A percentile compares a stretch with the other conserved stretches of the same genome.
phyloP scores from a whole-genome alignment of 2,329 filamentous ascomycete genomes.

The Colletotrichum sansevieriae region DNA sequence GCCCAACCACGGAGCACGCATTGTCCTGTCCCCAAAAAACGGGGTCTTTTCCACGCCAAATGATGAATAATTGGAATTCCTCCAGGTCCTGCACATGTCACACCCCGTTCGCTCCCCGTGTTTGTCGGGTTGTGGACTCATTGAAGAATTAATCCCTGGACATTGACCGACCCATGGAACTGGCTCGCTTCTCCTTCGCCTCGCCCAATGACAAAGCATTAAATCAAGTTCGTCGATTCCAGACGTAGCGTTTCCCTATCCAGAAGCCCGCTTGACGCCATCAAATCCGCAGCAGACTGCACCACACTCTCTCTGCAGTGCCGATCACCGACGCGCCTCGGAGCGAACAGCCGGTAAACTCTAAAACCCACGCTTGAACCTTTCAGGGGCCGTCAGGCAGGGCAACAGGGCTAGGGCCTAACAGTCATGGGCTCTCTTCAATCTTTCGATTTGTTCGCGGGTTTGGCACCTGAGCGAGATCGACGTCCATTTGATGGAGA shows the following conservation, averaged over 20 bases:
- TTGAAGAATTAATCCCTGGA: not conserved
- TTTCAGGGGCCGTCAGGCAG: slow-evolving; percentile 13
- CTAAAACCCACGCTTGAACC: slow-evolving; percentile 33
- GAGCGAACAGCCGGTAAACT: slow-evolving; percentile 36
- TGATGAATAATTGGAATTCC: not conserved
- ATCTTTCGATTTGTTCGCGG: not conserved
- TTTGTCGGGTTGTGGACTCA: slow-evolving; percentile 8
- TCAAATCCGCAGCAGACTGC: slow-evolving; percentile 11
- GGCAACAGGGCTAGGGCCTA: slow-evolving; percentile 11
- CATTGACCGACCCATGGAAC: slow-evolving; percentile 5
- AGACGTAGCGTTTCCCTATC: slow-evolving; percentile 21
- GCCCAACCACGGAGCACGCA: slow-evolving; percentile 5
- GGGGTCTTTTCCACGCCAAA: too few species aligned
- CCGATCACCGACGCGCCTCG: slow-evolving; percentile 31
- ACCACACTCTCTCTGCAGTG: slow-evolving; percentile 1
- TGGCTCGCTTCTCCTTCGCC: slow-evolving; percentile 9
- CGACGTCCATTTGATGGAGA: slow-evolving; percentile 23
- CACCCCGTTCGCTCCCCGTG: slow-evolving; percentile 1
- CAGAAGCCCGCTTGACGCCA: slow-evolving; percentile 26
- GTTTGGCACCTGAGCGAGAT: not conserved
- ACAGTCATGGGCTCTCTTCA: slow-evolving; percentile 17
- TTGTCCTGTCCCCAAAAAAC: not conserved
- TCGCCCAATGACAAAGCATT: not conserved
- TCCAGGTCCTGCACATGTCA: not conserved
- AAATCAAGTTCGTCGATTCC: not conserved